A percentile compares a stretch with the other conserved stretches of the same genome.
Conservation (phyloP, 2,329 filamentous ascomycete genomes). For the Chaetomium strumarium region DNA sequence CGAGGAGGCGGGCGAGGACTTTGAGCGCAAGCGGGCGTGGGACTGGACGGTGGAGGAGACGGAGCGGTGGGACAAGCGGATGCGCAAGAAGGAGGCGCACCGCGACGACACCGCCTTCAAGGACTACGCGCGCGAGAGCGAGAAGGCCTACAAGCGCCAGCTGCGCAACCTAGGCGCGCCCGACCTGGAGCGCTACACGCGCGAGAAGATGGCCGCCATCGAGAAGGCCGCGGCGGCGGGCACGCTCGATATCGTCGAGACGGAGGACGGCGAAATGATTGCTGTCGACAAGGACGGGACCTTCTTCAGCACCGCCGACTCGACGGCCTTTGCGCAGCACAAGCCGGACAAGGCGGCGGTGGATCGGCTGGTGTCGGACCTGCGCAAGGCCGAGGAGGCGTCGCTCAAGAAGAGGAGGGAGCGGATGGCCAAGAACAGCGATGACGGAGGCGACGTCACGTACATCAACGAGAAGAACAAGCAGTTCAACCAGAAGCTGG, state of each 20-base stretch:
- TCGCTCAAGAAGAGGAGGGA: constrained; percentile 81
- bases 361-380: constrained; percentile 78
- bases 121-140: constrained; percentile 80
- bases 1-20: constrained; percentile 79
- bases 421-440: constrained; percentile 68
- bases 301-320: constrained; percentile 86
- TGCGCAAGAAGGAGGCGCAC: constrained; percentile 77
- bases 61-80: constrained; percentile 85
- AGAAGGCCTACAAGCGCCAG: constrained; percentile 92
- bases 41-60: constrained; percentile 96
- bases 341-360: constrained; percentile 82
- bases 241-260: constrained; percentile 88
- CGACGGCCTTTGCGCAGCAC: constrained; percentile 73
- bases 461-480: constrained; percentile 99
- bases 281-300: constrained; percentile 86
- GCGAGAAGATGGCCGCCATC: constrained; percentile 77
- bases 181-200: constrained; percentile 78
- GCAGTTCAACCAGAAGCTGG: constrained; percentile 97
- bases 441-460: constrained; percentile 78
- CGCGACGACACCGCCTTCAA: constrained; percentile 84
- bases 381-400: constrained; percentile 82
- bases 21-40: constrained; percentile 96
- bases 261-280: constrained; percentile 88
- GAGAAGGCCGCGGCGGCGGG: constrained; percentile 80
- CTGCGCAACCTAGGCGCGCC: constrained; percentile 67